Evolutionary conservation across 768 basidiomycete genomes (phyloP).

Genomic region (Hemileccinum rubropunctum): DNA sequence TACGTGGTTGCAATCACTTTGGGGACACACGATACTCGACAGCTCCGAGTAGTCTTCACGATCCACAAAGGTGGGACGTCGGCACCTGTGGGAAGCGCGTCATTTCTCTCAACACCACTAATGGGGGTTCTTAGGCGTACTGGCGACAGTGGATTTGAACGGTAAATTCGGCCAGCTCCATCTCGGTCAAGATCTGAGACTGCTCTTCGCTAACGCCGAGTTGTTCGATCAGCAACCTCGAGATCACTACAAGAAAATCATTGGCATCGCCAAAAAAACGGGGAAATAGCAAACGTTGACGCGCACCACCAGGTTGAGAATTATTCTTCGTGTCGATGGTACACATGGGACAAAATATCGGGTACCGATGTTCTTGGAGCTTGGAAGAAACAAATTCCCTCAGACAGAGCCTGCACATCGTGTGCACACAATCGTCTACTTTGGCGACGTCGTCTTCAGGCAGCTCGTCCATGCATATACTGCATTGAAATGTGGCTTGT

Average conservation of each 20-base stretch:
- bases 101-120: background rate
- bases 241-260: constrained; percentile 33
- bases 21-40: constrained; percentile 47
- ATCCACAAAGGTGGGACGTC: constrained; percentile 47
- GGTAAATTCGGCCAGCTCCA: constrained; percentile 45
- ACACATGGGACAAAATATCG: constrained; percentile 63
- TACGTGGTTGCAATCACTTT: constrained; percentile 42
- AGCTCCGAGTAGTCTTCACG: constrained; percentile 41
- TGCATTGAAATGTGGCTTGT: constrained; percentile 48
- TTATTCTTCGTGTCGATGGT: constrained; percentile 24
- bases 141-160: constrained; percentile 47
- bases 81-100: constrained; percentile 40
- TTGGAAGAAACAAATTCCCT: constrained; percentile 40
- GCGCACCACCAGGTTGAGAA: constrained; percentile 33
- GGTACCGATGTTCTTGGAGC: constrained; percentile 52
- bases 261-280: background rate
- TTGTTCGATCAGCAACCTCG: constrained; percentile 38
- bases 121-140: constrained; percentile 25
- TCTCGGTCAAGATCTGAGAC: constrained; percentile 41
- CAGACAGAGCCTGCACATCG: constrained; percentile 55
- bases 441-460: constrained; percentile 41
- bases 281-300: background rate
- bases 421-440: constrained; percentile 48
- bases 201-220: constrained; percentile 46
- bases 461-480: constrained; percentile 53